A percentile compares a stretch with the other conserved stretches of the same genome.
phyloP scores from a whole-genome alignment of 2,329 filamentous ascomycete species.

The Fusarium nurragi region DNA sequence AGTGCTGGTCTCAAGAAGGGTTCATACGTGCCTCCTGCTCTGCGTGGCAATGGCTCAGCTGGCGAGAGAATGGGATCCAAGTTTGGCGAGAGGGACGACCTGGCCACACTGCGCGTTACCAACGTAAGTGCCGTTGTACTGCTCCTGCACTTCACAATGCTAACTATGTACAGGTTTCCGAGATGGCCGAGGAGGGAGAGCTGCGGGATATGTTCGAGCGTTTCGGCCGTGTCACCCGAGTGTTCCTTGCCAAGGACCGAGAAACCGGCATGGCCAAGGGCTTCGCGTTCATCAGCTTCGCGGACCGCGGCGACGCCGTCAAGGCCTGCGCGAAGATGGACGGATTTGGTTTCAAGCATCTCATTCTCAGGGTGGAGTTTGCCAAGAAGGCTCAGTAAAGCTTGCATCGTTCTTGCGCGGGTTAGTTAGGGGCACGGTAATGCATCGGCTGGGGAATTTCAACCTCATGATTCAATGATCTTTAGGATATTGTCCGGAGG shows the following conservation, averaged over 20 bases:
- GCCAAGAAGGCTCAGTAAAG: constrained; percentile 73
- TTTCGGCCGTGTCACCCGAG: constrained; percentile 94
- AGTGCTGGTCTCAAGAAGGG: constrained; percentile 66
- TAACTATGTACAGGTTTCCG: constrained; percentile 75
- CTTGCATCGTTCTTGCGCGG: constrained; percentile 45
- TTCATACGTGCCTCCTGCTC: constrained; percentile 93
- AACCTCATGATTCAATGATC: constrained; percentile 45
- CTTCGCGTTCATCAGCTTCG: constrained; percentile 98
- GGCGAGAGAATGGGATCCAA: constrained; percentile 91
- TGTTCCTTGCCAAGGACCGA: constrained; percentile 97
- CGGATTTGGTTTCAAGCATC: constrained; percentile 88
- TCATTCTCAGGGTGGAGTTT: constrained; percentile 88
- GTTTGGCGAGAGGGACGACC: constrained; percentile 91
- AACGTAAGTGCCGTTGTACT: constrained; percentile 74
- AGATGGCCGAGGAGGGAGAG: constrained; percentile 96
- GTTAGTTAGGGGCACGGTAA: constrained; percentile 47
- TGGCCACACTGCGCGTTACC: constrained; percentile 95
- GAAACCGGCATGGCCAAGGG: constrained; percentile 97
- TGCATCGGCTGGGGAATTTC: constrained; percentile 42
- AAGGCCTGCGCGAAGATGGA: constrained; percentile 98
- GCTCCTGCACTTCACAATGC: constrained; percentile 14
- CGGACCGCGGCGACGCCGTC: constrained; percentile 87
- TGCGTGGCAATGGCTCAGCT: constrained; percentile 74
- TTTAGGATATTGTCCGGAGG: constrained; percentile 35
- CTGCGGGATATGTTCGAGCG: constrained; percentile 98